phyloP scores from a whole-genome alignment of 2,329 filamentous ascomycete genomes.

The Pseudopyricularia cyperi region DNA sequence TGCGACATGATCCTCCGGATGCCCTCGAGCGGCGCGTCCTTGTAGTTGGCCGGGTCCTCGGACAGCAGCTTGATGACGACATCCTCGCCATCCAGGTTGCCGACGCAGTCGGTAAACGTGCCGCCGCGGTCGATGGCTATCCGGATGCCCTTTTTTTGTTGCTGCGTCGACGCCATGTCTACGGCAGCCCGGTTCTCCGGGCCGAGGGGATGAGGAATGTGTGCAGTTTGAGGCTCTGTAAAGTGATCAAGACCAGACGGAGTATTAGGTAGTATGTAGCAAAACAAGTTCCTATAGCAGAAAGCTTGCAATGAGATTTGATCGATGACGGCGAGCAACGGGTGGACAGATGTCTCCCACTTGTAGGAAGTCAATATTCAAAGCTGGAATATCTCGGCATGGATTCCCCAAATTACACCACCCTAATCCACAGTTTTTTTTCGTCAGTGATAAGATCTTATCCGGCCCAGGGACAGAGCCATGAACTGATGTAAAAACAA shows the following conservation, averaged over 20 bases:
- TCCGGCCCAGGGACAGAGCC: no score
- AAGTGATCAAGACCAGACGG: no score
- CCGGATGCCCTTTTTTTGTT: conserved; percentile 45
- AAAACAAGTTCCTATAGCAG: no score
- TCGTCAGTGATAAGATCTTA: no score
- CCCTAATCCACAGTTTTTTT: neutral
- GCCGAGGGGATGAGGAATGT: no score
- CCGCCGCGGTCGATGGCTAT: conserved; percentile 73
- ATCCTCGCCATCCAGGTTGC: conserved; percentile 45
- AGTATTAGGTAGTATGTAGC: no score
- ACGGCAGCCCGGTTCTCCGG: neutral
- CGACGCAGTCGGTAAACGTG: conserved; percentile 87
- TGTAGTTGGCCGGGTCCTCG: conserved; percentile 78
- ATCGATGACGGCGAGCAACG: neutral
- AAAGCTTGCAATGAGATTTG: no score
- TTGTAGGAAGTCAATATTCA: no score
- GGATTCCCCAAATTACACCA: neutral
- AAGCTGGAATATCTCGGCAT: neutral
- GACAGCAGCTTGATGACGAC: conserved; percentile 44
- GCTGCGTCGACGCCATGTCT: conserved; percentile 20
- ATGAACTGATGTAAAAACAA: neutral
- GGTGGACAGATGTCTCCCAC: no score
- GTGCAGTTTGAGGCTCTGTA: neutral
- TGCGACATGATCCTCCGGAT: conserved; percentile 75
- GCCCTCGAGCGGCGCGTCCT: conserved; percentile 81